Evolutionary conservation across 306 rosid genomes (phyloP).

Genomic region (Sechiopsis laciniata): DNA sequence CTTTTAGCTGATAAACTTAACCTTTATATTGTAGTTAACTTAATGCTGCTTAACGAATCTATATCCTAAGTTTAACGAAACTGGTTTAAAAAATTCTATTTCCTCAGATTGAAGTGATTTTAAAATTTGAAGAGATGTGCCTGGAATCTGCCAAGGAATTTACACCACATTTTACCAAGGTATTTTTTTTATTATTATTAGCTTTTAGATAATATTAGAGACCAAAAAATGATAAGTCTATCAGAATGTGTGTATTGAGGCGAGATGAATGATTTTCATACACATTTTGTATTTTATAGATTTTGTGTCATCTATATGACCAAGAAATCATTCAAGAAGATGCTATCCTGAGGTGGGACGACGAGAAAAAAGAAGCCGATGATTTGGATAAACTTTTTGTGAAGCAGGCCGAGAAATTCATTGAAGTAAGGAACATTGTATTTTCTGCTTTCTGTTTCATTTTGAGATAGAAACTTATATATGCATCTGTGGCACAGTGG

Average conservation of each 20-base stretch:
- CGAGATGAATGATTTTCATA: too few relatives aligned
- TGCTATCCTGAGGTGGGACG: conserved; percentile 86
- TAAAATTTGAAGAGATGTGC: conserved; percentile 87
- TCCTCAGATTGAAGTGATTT: conserved; percentile 79
- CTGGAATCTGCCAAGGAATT: conserved; percentile 79
- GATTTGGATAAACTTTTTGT: conserved; percentile 73
- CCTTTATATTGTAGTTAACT: not conserved
- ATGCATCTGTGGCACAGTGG: conserved; percentile 50
- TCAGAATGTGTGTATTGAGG: not conserved
- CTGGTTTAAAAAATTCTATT: not conserved
- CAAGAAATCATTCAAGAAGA: conserved; percentile 75
- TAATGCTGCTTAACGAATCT: not conserved
- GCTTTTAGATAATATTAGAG: too few relatives aligned
- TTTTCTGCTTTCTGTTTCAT: not conserved
- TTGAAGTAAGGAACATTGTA: conserved; percentile 45
- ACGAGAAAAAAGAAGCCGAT: conserved; percentile 74
- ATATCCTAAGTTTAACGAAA: not conserved
- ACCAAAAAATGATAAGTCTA: not conserved
- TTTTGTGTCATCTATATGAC: conserved; percentile 55
- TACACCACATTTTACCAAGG: conserved; percentile 64
- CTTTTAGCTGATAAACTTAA: not conserved
- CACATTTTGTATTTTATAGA: conserved; percentile 34
- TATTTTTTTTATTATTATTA: conserved; percentile 16
- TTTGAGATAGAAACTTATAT: not conserved
- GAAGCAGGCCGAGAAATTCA: conserved; percentile 60